A percentile compares a stretch with the other conserved stretches of the same genome.
These are phyloP conservation scores for Amaranthus tricolor DNA, from an alignment of 179 eudicot species.

Conservation along the genomic window DNA sequence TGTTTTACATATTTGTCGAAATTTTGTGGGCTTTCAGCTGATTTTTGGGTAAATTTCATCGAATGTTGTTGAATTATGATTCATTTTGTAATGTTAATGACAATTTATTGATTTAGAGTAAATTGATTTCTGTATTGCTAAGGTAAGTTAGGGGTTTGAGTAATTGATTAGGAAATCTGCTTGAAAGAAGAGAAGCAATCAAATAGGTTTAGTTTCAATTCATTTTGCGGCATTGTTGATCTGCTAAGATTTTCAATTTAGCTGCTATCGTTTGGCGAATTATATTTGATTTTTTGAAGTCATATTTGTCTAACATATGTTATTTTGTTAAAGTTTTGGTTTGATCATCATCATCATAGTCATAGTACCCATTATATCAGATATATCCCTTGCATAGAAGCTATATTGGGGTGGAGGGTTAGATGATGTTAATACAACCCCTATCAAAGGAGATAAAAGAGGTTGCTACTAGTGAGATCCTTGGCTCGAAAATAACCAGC, in stretches of 20 bases:
- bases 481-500: too few relatives aligned
- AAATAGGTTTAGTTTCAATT: not conserved
- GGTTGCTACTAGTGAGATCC: too few relatives aligned
- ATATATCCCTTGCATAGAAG: too few relatives aligned
- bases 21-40: constrained; percentile 13
- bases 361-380: too few relatives aligned
- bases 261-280: not conserved
- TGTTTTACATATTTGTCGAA: not conserved
- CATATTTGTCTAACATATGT: not conserved
- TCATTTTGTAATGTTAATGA: constrained; percentile 7
- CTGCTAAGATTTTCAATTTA: not conserved
- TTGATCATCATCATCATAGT: too few relatives aligned
- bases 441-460: too few relatives aligned
- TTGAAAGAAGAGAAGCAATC: not conserved
- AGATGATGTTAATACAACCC: too few relatives aligned
- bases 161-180: not conserved
- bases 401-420: too few relatives aligned
- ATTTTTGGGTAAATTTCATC: constrained; percentile 6
- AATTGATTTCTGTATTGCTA: not conserved
- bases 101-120: not conserved
- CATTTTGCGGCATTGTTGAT: not conserved
- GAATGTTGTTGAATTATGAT: not conserved
- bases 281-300: not conserved
- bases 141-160: constrained; percentile 16
- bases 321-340: not conserved